phyloP scores from a whole-genome alignment of 345 rosid genomes.

The Geranium rotundifolium region DNA sequence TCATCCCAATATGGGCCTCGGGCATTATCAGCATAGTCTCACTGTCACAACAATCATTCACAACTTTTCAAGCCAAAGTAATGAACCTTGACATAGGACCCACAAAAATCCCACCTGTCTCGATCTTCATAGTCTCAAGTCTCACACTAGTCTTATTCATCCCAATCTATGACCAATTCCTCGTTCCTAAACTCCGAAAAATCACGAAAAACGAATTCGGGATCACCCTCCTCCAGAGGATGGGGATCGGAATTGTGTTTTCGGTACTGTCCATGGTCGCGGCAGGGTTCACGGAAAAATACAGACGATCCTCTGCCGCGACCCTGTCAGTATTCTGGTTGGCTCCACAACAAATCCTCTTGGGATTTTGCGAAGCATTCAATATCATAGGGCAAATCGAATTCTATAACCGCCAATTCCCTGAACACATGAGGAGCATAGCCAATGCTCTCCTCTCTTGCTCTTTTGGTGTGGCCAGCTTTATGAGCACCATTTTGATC shows the following conservation, averaged over 20 bases:
- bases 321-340: constrained; percentile 44
- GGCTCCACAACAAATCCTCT: constrained; percentile 44
- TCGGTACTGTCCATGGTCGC: constrained; percentile 34
- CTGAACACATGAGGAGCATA: constrained; percentile 52
- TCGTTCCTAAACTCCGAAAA: constrained; percentile 33
- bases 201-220: constrained; percentile 36
- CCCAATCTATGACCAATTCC: constrained; percentile 43
- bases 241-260: constrained; percentile 40
- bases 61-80: constrained; percentile 33
- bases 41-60: constrained; percentile 36
- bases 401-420: constrained; percentile 53
- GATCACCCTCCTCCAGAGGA: constrained; percentile 47
- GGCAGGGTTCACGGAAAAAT: constrained; percentile 37
- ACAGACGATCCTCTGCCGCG: constrained; percentile 25
- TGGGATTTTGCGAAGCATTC: constrained; percentile 56
- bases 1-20: constrained; percentile 47
- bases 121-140: constrained; percentile 27
- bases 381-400: constrained; percentile 47
- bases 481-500: constrained; percentile 28
- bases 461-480: constrained; percentile 26
- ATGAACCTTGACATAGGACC: constrained; percentile 57
- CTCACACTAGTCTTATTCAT: constrained; percentile 44
- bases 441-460: constrained; percentile 41
- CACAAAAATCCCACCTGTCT: constrained; percentile 42
- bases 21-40: constrained; percentile 32